Conservation (phyloP, 192 early-diverging fungal genomes). For the Rhizoclosmatium globosum region DNA sequence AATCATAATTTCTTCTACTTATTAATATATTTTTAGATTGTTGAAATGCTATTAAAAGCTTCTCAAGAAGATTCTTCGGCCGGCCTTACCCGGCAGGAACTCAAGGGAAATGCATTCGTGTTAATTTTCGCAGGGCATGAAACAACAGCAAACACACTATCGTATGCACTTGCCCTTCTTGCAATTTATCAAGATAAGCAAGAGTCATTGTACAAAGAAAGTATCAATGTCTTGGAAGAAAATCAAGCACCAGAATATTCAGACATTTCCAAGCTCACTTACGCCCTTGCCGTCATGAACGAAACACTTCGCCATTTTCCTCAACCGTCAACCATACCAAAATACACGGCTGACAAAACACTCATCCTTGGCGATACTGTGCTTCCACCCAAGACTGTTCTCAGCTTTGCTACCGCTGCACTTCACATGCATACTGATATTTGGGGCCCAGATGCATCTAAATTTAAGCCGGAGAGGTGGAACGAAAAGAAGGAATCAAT, state of each 20-base stretch:
- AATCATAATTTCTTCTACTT: background rate
- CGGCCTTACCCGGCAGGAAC: slow-evolving; percentile 30
- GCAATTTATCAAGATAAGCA: slow-evolving; percentile 54
- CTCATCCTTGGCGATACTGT: slow-evolving; percentile 16
- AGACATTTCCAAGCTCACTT: slow-evolving; percentile 28
- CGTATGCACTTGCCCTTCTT: background rate
- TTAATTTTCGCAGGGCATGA: slow-evolving; percentile 61
- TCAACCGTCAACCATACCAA: slow-evolving; percentile 42
- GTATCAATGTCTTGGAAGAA: slow-evolving; percentile 25
- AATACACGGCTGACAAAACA: slow-evolving; percentile 27
- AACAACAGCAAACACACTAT: background rate
- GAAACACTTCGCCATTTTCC: slow-evolving; percentile 49
- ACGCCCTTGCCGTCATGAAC: slow-evolving; percentile 47
- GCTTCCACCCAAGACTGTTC: slow-evolving; percentile 18
- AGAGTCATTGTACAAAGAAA: slow-evolving; percentile 52
- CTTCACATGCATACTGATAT: slow-evolving; percentile 25
- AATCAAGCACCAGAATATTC: slow-evolving; percentile 23
- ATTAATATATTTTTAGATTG: background rate
- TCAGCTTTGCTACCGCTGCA: slow-evolving; percentile 11
- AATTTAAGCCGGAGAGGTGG: slow-evolving; percentile 26
- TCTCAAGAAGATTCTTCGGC: slow-evolving; percentile 5
- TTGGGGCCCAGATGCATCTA: slow-evolving; percentile 25
- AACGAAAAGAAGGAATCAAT: background rate
- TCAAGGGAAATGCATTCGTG: slow-evolving; percentile 56
- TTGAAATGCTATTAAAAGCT: slow-evolving; percentile 32